These are phyloP conservation scores for Penicillium sp. DNA, from an alignment of 2,329 filamentous ascomycete species.

Conservation along the genomic window DNA sequence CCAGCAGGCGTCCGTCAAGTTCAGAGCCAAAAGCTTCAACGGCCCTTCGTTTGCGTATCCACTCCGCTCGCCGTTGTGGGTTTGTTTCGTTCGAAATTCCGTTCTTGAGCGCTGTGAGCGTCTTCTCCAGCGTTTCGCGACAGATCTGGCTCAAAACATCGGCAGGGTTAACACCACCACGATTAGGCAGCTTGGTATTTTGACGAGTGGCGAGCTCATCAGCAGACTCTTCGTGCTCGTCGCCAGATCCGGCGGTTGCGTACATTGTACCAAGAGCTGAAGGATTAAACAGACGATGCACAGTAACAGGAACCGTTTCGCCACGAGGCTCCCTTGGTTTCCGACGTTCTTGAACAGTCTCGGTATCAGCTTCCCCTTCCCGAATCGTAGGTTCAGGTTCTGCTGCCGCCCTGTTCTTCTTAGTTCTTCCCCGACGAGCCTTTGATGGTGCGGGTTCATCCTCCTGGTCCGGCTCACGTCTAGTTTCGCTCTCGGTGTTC, in stretches of 20 bases:
- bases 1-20: slow-evolving; percentile 51
- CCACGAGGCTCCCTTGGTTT: slow-evolving; percentile 33
- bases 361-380: slow-evolving; percentile 12
- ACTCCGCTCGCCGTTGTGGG: slow-evolving; percentile 39
- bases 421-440: slow-evolving; percentile 3
- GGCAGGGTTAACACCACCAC: slow-evolving; percentile 50
- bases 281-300: slow-evolving; percentile 42
- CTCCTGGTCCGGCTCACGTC: not conserved
- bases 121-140: slow-evolving; percentile 51
- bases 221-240: slow-evolving; percentile 29
- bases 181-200: slow-evolving; percentile 39
- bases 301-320: slow-evolving; percentile 41
- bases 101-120: slow-evolving; percentile 43
- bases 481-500: not conserved
- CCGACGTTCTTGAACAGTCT: slow-evolving; percentile 13
- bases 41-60: slow-evolving; percentile 48
- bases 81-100: slow-evolving; percentile 43
- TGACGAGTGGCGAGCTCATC: slow-evolving; percentile 35
- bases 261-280: slow-evolving; percentile 29
- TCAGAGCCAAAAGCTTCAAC: slow-evolving; percentile 50
- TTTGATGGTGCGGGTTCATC: slow-evolving; percentile 4
- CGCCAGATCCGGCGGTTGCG: slow-evolving; percentile 19
- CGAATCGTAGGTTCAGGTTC: slow-evolving; percentile 5
- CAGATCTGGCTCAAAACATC: slow-evolving; percentile 54
- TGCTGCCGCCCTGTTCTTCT: slow-evolving; percentile 5